A percentile compares a stretch with the other conserved stretches of the same genome.
Evolutionary conservation across 129 eudicot genomes (phyloP).

Genomic region (Pulicaria dysenterica): DNA sequence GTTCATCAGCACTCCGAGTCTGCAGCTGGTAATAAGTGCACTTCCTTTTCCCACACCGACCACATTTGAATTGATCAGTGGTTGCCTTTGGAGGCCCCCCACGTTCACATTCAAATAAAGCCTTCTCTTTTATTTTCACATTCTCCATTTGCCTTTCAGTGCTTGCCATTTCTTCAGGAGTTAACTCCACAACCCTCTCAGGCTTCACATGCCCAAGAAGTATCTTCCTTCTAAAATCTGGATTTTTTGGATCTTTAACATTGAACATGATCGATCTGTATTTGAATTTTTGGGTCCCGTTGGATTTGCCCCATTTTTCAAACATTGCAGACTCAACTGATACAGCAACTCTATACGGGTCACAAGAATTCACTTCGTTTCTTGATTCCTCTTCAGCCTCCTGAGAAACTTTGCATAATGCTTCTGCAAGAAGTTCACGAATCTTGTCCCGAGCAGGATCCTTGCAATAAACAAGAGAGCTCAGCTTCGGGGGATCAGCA

Average conservation of each 20-base stretch:
- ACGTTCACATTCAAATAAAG: conserved; percentile 73
- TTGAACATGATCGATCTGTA: conserved; percentile 79
- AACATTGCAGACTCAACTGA: conserved; percentile 77
- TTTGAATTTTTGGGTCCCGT: conserved; percentile 64
- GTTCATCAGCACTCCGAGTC: conserved; percentile 92
- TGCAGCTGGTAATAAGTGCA: conserved; percentile 90
- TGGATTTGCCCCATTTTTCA: conserved; percentile 76
- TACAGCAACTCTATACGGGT: conserved; percentile 74
- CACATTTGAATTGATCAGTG: conserved; percentile 72
- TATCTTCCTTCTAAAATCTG: conserved; percentile 82
- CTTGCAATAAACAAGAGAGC: conserved; percentile 53
- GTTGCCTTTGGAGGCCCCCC: conserved; percentile 69
- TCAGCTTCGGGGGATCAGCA: conserved; percentile 57
- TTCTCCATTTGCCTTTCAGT: conserved; percentile 53
- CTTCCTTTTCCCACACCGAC: conserved; percentile 69
- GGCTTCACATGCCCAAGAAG: conserved; percentile 66
- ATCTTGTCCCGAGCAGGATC: conserved; percentile 68
- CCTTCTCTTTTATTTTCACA: conserved; percentile 70
- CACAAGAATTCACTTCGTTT: conserved; percentile 50
- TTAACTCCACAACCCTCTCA: conserved; percentile 50
- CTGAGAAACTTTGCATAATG: conserved; percentile 57
- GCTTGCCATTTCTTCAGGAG: conserved; percentile 92
- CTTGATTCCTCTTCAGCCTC: conserved; percentile 59
- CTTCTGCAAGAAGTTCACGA: conserved; percentile 78
- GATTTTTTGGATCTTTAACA: conserved; percentile 75